Conservation (phyloP, 2,329 filamentous ascomycete genomes). For the Fusarium paranaense region DNA sequence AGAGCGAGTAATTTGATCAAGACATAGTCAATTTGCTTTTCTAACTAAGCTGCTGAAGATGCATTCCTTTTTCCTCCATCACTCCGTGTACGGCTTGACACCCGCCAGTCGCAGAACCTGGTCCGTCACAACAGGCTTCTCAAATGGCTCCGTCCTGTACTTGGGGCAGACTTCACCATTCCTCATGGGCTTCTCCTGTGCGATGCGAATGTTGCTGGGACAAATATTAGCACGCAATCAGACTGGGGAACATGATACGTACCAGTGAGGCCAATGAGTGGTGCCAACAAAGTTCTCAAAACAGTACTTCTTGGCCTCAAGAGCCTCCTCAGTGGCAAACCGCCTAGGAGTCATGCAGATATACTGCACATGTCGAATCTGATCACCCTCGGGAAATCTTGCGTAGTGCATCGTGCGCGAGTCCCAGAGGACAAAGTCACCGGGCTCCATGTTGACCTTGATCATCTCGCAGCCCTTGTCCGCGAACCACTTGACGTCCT, state of each 20-base stretch:
- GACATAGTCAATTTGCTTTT: not conserved
- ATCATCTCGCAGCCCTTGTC: conserved; percentile 48
- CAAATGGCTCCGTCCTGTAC: conserved; percentile 38
- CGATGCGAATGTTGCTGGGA: conserved; percentile 19
- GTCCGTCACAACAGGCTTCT: conserved; percentile 34
- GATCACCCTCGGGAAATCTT: conserved; percentile 50
- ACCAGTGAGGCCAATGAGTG: conserved; percentile 55
- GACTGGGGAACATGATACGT: not conserved
- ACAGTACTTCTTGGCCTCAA: conserved; percentile 53
- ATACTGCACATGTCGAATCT: conserved; percentile 53
- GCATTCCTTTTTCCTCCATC: not conserved
- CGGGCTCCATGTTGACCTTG: conserved; percentile 56
- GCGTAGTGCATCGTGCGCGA: conserved; percentile 57
- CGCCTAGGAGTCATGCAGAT: conserved; percentile 22
- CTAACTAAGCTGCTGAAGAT: not conserved
- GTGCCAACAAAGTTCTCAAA: conserved; percentile 53
- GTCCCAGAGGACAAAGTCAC: conserved; percentile 57
- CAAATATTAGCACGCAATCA: not conserved
- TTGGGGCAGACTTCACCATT: conserved; percentile 35
- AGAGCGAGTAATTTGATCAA: not conserved
- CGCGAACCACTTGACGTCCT: conserved; percentile 52
- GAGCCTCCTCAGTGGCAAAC: conserved; percentile 45
- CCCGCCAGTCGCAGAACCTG: conserved; percentile 31
- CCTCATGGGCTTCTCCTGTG: conserved; percentile 38
- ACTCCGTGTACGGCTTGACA: conserved; percentile 32